Conservation (phyloP, 495 filamentous ascomycete genomes). For the Pyrenopolyporus hunteri region DNA sequence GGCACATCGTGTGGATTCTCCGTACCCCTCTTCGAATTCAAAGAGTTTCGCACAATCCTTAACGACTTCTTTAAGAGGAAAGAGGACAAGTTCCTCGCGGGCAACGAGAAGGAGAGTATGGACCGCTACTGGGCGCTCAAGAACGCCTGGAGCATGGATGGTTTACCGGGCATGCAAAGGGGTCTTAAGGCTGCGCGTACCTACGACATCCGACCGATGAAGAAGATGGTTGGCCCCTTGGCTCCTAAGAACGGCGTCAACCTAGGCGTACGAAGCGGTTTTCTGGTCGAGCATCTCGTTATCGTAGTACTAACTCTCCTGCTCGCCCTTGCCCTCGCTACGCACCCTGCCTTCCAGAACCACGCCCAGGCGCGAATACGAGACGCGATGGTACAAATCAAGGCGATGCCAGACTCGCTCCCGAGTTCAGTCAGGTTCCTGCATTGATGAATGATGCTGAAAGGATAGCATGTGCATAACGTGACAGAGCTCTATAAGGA, state of each 20-base stretch:
- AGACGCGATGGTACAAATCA: constrained; percentile 25
- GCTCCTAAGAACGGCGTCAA: constrained; percentile 33
- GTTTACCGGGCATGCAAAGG: constrained; percentile 56
- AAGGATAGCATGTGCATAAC: no score
- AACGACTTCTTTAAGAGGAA: constrained; percentile 56
- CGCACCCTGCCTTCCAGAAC: constrained; percentile 38
- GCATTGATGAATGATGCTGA: not conserved
- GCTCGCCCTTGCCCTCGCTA: constrained; percentile 35
- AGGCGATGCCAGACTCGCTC: constrained; percentile 21
- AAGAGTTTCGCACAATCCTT: constrained; percentile 52
- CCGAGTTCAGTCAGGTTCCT: constrained; percentile 29
- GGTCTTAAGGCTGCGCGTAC: constrained; percentile 48
- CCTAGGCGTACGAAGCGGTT: constrained; percentile 6
- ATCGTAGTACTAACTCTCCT: constrained; percentile 31
- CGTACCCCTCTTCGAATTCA: constrained; percentile 60
- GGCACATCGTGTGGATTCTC: constrained; percentile 59
- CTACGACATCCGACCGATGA: constrained; percentile 53
- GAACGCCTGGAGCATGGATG: constrained; percentile 60
- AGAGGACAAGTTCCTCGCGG: constrained; percentile 47
- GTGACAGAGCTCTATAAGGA: no score
- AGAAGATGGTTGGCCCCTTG: constrained; percentile 57
- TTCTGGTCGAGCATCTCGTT: constrained; percentile 33
- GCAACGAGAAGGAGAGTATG: constrained; percentile 57
- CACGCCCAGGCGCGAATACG: constrained; percentile 32
- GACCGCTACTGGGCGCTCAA: constrained; percentile 66